Conservation (phyloP, 2,329 filamentous ascomycete species). For the Trichoderma pleuroti region DNA sequence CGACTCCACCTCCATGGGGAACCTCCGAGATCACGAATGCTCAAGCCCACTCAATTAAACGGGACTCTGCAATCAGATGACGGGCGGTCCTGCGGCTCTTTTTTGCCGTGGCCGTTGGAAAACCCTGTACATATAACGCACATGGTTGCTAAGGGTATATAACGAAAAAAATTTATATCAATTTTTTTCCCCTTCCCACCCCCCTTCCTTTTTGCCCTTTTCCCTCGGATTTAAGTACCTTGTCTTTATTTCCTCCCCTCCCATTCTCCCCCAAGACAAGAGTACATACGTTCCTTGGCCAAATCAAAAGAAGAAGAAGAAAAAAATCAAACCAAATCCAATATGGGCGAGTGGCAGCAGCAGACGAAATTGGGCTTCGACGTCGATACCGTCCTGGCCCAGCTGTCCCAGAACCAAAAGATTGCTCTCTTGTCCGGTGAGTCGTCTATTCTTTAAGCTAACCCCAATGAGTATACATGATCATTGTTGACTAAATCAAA, state of each 20-base stretch:
- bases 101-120: neutral
- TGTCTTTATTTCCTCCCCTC: neutral
- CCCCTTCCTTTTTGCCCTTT: neutral
- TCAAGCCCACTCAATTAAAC: neutral
- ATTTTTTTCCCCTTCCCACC: neutral
- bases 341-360: neutral
- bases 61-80: neutral
- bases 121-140: neutral
- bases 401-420: neutral
- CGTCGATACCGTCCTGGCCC: neutral
- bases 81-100: neutral
- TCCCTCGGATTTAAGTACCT: neutral
- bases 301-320: neutral
- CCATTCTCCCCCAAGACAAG: neutral
- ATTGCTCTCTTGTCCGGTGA: slow-evolving; percentile 1
- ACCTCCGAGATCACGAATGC: neutral
- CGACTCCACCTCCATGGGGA: neutral
- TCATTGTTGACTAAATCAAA: neutral
- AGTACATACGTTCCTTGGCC: neutral
- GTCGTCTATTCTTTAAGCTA: neutral
- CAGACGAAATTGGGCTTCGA: neutral
- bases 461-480: neutral
- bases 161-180: neutral
- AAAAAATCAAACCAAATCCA: neutral
- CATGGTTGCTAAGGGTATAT: neutral